Conservation (phyloP, 176 grass and related monocot genomes). For the Bolboschoenus planiculmis region DNA sequence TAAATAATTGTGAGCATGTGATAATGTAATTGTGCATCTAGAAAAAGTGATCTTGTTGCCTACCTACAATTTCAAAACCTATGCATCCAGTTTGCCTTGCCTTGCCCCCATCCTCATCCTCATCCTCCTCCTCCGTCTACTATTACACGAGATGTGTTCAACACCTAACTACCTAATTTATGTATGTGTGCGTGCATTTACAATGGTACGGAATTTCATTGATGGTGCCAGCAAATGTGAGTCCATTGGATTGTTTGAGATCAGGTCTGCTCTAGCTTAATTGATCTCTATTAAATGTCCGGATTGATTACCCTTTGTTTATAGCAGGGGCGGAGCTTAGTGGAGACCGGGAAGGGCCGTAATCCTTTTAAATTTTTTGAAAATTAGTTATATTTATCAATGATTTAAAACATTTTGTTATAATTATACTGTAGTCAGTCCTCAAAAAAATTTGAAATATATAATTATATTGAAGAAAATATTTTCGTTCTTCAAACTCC, state of each 20-base stretch:
- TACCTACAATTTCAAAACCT: background rate
- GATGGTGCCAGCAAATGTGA: background rate
- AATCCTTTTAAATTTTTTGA: too few relatives aligned
- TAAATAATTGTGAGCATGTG: slow-evolving; percentile 15
- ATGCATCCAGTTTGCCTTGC: background rate
- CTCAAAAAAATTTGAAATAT: too few relatives aligned
- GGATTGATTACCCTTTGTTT: background rate
- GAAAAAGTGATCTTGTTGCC: background rate
- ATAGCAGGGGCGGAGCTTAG: too few relatives aligned
- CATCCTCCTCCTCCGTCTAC: too few relatives aligned
- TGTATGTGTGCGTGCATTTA: background rate
- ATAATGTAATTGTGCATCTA: background rate
- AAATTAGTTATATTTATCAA: too few relatives aligned
- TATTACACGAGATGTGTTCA: background rate
- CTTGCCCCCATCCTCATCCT: too few relatives aligned
- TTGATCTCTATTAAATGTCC: background rate
- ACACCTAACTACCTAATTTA: background rate
- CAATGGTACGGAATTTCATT: background rate
- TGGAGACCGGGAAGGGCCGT: too few relatives aligned
- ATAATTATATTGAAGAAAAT: too few relatives aligned
- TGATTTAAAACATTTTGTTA: too few relatives aligned
- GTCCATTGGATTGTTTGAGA: background rate
- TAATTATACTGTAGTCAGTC: too few relatives aligned
- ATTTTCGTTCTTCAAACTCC: too few relatives aligned
- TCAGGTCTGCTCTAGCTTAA: background rate